Conservation (phyloP, 2,329 filamentous ascomycete genomes). For the Juglanconis sp. region DNA sequence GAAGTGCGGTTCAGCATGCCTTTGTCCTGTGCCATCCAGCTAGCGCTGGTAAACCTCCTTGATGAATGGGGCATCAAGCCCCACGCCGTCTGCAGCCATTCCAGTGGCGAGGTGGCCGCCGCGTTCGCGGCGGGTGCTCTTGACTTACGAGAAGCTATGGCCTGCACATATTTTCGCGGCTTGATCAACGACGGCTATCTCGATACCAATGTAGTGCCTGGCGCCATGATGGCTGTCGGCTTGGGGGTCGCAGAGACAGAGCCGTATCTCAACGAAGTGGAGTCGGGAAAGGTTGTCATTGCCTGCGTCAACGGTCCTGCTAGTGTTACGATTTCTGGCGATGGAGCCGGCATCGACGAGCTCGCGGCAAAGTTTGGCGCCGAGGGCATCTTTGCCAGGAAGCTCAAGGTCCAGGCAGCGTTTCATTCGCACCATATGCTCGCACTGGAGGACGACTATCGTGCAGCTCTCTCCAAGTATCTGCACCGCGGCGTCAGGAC, state of each 20-base stretch:
- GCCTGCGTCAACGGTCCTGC: slow-evolving; percentile 19
- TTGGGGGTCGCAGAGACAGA: not conserved
- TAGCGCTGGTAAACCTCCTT: slow-evolving; percentile 21
- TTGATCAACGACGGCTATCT: not conserved
- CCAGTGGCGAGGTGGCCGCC: slow-evolving; percentile 23
- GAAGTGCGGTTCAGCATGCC: too few species aligned
- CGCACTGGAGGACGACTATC: slow-evolving; percentile 22
- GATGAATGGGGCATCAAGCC: slow-evolving; percentile 20
- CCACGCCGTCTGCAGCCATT: slow-evolving; percentile 24
- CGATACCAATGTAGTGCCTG: not conserved
- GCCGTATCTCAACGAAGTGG: not conserved
- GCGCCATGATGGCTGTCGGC: not conserved
- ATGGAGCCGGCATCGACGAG: slow-evolving; percentile 22
- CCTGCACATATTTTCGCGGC: slow-evolving; percentile 18
- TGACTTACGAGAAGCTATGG: slow-evolving; percentile 14
- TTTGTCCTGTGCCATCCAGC: too few species aligned
- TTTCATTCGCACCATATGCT: slow-evolving; percentile 31
- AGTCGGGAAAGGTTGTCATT: not conserved
- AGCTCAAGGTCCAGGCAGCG: slow-evolving; percentile 25
- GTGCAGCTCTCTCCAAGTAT: fast-evolving
- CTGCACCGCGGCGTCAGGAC: not conserved
- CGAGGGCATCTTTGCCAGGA: slow-evolving; percentile 25
- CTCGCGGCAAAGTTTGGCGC: slow-evolving; percentile 22
- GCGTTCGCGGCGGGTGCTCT: slow-evolving; percentile 22
- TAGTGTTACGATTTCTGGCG: slow-evolving; percentile 33